These are phyloP conservation scores for Wickerhamiella bombiphila DNA, from an alignment of 805 yeast species.

Conservation along the genomic window DNA sequence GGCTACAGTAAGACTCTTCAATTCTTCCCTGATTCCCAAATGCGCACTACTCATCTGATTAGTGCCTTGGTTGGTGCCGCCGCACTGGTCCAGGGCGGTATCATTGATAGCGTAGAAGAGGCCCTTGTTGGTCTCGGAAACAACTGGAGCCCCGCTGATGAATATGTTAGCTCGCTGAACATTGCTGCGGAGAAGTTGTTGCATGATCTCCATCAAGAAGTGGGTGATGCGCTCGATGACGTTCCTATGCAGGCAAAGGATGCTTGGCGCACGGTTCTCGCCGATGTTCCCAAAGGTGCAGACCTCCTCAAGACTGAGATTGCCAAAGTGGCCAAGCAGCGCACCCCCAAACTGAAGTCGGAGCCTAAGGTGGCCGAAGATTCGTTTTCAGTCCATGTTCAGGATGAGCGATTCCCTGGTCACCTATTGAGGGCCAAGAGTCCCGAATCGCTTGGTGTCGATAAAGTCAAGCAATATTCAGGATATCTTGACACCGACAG, in stretches of 20 bases:
- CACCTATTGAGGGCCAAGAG: slow-evolving; percentile 43
- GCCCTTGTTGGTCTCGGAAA: slow-evolving; percentile 5
- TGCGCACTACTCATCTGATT: no score
- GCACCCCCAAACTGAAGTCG: slow-evolving; percentile 4
- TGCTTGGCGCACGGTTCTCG: slow-evolving; percentile 22
- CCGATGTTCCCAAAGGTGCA: slow-evolving; percentile 20
- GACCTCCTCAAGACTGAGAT: slow-evolving; percentile 16
- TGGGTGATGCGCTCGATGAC: slow-evolving; percentile 15
- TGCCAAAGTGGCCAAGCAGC: slow-evolving; percentile 8
- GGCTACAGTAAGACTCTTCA: no score
- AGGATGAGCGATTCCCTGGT: slow-evolving; percentile 13
- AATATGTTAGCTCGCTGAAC: slow-evolving; percentile 6
- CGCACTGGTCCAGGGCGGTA: slow-evolving; percentile 11
- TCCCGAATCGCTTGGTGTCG: slow-evolving; percentile 63
- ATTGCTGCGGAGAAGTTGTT: slow-evolving; percentile 8
- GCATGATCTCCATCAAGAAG: slow-evolving; percentile 19
- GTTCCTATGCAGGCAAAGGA: slow-evolving; percentile 19
- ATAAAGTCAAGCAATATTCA: slow-evolving; percentile 64
- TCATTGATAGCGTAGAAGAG: slow-evolving; percentile 13
- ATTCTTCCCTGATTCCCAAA: no score
- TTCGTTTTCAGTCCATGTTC: slow-evolving; percentile 8
- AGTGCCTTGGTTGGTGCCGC: no score
- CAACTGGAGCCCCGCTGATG: slow-evolving; percentile 14
- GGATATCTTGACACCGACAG: slow-evolving; percentile 75
- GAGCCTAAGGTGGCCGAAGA: slow-evolving; percentile 1